These are phyloP conservation scores for Phytopythium cucurbitacearum DNA, from an alignment of 352 stramenopile genomes.

Conservation along the genomic window DNA sequence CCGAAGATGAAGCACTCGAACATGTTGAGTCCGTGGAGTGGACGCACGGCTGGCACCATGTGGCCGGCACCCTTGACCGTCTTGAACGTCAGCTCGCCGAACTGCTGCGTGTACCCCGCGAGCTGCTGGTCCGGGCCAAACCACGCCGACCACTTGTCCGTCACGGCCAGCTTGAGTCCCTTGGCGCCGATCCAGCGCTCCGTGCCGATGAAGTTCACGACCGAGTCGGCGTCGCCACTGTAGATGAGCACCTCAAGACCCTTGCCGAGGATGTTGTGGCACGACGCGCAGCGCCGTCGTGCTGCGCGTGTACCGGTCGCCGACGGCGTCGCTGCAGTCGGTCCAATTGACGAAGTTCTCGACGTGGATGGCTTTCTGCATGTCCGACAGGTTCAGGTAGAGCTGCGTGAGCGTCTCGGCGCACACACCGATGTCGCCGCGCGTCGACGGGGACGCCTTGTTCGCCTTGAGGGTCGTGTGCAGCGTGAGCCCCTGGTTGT, in stretches of 20 bases:
- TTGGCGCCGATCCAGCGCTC: slow-evolving; percentile 75
- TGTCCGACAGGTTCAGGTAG: slow-evolving; percentile 51
- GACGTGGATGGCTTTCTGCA: slow-evolving; percentile 65
- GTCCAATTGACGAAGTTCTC: slow-evolving; percentile 41
- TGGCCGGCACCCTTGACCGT: slow-evolving; percentile 91
- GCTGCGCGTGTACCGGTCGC: slow-evolving; percentile 49
- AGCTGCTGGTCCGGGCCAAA: slow-evolving; percentile 79
- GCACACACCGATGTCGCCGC: slow-evolving; percentile 60
- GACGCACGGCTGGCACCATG: slow-evolving; percentile 81
- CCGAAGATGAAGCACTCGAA: slow-evolving; percentile 83
- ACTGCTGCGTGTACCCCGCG: slow-evolving; percentile 85
- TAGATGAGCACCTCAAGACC: slow-evolving; percentile 66
- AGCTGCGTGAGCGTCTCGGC: slow-evolving; percentile 62
- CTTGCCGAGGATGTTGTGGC: slow-evolving; percentile 51
- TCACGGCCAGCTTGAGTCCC: slow-evolving; percentile 62
- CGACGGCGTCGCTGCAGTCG: slow-evolving; percentile 61
- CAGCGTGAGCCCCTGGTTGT: slow-evolving; percentile 43
- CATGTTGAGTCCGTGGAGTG: slow-evolving; percentile 71
- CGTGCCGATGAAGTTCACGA: slow-evolving; percentile 88
- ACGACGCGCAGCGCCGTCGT: slow-evolving; percentile 57
- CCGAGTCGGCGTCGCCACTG: slow-evolving; percentile 72
- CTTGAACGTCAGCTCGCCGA: slow-evolving; percentile 83
- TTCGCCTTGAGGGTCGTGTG: slow-evolving; percentile 32
- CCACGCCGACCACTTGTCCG: slow-evolving; percentile 63
- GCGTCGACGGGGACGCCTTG: slow-evolving; percentile 18